Base-by-base conservation (phyloP, 495 filamentous ascomycete species). In the Penicillium herquei region DNA sequence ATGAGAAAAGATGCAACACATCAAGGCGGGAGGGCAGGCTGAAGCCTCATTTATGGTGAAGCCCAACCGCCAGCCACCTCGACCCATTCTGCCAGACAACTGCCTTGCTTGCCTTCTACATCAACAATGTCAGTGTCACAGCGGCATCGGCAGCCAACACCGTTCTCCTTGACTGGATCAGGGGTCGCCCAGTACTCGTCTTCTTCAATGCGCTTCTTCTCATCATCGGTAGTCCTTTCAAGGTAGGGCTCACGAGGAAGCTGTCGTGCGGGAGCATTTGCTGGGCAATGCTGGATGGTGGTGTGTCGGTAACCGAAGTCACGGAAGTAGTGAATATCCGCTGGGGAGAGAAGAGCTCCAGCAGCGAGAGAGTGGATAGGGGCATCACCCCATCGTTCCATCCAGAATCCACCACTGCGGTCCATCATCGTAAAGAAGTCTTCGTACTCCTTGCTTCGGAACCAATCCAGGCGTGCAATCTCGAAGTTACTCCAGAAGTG, bases 401-500 rank as follows among this genome's bases (percentile, higher is more conserved):
- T 96, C 94, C 94, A 99, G 72, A 99, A 99, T 43, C 94, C 94
- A 53, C 94, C 94, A 69, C 91, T 96, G 52, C 86, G 85, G 66
- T 99, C 94, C 94, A 99, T 96, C 89, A 96, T 96, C 63, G 97
- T 81, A 77, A 99, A 99, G 76, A 99, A 98, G 45, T 97, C 94
- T 68, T 95, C 89, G 69, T 99, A 99, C 62, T 87, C 86, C 72
- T 96, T 91, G 76, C 91, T 96, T 61, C 94, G 84, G 83, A 97
- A 97, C 80, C 90, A 99, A 77, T 90, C 87, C 50, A 99, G 80
- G 51, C 87, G 84, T 16, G 94, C 94, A 74, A 99, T 99, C 74
- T 99, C 94, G 55, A 99, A 99, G 70, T 99, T 99, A 78, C 91
- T 96, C 94, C 94, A 99, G 80, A 98, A 99, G 79, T 99, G 94